These are phyloP conservation scores for Lanmaoa pseudosensibilis DNA, from an alignment of 768 basidiomycete species.

Conservation along the genomic window DNA sequence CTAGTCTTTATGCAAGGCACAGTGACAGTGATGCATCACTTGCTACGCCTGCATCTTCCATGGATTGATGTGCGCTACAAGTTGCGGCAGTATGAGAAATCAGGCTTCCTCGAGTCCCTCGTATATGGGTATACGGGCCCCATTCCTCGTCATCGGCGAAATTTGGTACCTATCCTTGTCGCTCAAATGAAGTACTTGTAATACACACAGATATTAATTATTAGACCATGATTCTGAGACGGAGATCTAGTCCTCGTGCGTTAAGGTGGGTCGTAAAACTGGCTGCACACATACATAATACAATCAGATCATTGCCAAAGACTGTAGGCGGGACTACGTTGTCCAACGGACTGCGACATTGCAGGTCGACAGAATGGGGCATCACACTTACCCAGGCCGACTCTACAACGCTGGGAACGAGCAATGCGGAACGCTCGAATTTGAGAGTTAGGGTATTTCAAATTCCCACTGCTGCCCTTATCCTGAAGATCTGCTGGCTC, in stretches of 20 bases:
- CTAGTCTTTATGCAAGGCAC: slow-evolving; percentile 15
- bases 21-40: slow-evolving; percentile 4
- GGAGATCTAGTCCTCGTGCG: slow-evolving; percentile 29
- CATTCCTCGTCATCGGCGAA: slow-evolving; percentile 4
- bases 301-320: neutral
- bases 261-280: slow-evolving; percentile 30
- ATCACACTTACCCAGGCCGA: neutral
- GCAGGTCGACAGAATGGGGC: neutral
- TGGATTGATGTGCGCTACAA: slow-evolving; percentile 13
- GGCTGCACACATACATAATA: slow-evolving; percentile 21
- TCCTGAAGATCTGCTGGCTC: slow-evolving; percentile 19
- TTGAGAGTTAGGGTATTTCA: slow-evolving; percentile 32
- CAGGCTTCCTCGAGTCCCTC: slow-evolving; percentile 3
- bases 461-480: slow-evolving; percentile 17
- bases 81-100: slow-evolving; percentile 1
- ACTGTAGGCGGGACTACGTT: neutral
- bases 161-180: slow-evolving; percentile 8
- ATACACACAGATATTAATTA: slow-evolving; percentile 14
- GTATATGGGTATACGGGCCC: slow-evolving; percentile 18
- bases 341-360: neutral
- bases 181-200: slow-evolving; percentile 7
- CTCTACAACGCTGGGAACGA: neutral
- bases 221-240: slow-evolving; percentile 13
- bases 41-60: slow-evolving; percentile 16
- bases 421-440: neutral